phyloP scores from a whole-genome alignment of 1,284 basidiomycete genomes.

The Rhodotorula sp. region DNA sequence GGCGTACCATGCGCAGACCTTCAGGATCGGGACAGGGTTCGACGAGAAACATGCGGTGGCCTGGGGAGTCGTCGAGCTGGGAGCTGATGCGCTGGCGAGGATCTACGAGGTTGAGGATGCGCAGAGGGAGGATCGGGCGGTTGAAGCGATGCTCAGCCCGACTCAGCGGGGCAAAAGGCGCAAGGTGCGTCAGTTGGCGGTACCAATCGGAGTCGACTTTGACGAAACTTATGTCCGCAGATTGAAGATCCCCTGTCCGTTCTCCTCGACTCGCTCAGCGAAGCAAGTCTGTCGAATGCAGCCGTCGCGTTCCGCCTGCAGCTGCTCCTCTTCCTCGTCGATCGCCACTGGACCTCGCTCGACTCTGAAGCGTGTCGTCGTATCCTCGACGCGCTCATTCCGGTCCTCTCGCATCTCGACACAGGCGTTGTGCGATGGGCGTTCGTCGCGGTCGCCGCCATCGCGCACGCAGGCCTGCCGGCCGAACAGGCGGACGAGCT shows the following conservation, averaged over 20 bases:
- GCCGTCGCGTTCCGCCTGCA: slow-evolving; percentile 62
- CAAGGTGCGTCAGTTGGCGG: slow-evolving; percentile 21
- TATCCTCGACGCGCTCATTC: slow-evolving; percentile 59
- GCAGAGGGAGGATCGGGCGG: not conserved
- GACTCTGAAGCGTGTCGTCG: slow-evolving; percentile 59
- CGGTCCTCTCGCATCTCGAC: slow-evolving; percentile 61
- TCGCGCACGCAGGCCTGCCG: slow-evolving; percentile 47
- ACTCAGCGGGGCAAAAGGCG: slow-evolving; percentile 27
- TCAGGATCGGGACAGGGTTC: slow-evolving; percentile 69
- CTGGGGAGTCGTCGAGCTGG: slow-evolving; percentile 80
- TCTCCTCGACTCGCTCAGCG: slow-evolving; percentile 57
- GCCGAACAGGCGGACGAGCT: not conserved
- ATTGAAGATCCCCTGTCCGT: slow-evolving; percentile 56
- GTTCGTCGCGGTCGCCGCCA: slow-evolving; percentile 50
- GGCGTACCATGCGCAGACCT: slow-evolving; percentile 62
- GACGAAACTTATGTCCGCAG: not conserved
- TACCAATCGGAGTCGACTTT: not conserved
- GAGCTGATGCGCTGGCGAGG: slow-evolving; percentile 67
- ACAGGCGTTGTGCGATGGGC: slow-evolving; percentile 3
- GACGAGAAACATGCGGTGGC: slow-evolving; percentile 65
- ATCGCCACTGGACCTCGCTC: slow-evolving; percentile 67
- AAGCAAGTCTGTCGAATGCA: slow-evolving; percentile 46
- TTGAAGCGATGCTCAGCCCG: slow-evolving; percentile 5
- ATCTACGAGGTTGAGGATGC: slow-evolving; percentile 15
- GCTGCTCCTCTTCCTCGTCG: slow-evolving; percentile 76